phyloP scores from a whole-genome alignment of 257 asterid species.

The Thymus quinquecostatus region DNA sequence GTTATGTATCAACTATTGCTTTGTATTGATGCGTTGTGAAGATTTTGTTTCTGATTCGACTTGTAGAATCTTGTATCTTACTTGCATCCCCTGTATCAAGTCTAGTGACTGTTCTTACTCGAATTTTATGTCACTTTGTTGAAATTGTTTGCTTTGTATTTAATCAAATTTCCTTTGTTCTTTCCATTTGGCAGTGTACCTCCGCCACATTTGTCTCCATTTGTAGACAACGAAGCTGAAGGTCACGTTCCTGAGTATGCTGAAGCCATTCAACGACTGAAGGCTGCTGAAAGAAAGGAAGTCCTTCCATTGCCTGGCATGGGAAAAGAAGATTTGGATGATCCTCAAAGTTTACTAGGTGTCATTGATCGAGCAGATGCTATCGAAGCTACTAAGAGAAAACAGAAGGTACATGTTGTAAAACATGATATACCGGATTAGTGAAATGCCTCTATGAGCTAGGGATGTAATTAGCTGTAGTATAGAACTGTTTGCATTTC shows the following conservation, averaged over 20 bases:
- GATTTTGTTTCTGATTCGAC: neutral
- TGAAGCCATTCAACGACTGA: constrained; percentile 78
- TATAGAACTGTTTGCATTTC: neutral
- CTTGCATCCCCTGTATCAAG: neutral
- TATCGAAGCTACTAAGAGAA: constrained; percentile 77
- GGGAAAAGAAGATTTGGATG: constrained; percentile 80
- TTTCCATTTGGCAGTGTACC: constrained; percentile 65
- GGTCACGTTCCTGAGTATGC: constrained; percentile 98
- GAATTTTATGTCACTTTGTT: neutral
- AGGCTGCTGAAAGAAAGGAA: constrained; percentile 88
- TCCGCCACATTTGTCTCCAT: constrained; percentile 98
- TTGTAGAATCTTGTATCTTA: neutral
- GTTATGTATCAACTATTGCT: too few species aligned
- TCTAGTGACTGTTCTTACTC: neutral
- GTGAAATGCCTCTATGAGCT: neutral
- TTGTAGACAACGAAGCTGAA: constrained; percentile 94
- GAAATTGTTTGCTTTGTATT: neutral
- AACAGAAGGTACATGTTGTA: constrained; percentile 55
- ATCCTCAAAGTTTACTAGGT: constrained; percentile 73
- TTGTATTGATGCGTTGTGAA: too few species aligned
- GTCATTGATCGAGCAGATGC: constrained; percentile 77
- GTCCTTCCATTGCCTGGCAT: constrained; percentile 93
- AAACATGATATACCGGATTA: neutral
- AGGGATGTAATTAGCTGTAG: neutral
- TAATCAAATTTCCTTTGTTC: neutral